phyloP scores from a whole-genome alignment of 164 flowering plant genomes.

The Tetracentron sinense region DNA sequence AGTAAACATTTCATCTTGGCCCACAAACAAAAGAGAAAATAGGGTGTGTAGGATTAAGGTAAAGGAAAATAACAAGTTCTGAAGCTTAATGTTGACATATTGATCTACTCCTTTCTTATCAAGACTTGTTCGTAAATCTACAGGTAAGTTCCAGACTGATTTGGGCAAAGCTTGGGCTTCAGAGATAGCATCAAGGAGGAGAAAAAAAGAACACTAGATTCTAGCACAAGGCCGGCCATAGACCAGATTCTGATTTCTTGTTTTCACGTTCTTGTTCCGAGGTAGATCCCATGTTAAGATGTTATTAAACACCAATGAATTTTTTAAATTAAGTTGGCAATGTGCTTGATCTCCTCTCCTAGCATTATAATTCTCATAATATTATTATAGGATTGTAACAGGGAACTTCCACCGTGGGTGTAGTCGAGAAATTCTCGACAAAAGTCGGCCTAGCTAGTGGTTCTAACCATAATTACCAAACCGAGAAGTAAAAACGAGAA shows the following conservation, averaged over 20 bases:
- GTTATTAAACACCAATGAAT: no score
- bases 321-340: background rate
- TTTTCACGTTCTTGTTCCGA: background rate
- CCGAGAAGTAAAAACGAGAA: no score
- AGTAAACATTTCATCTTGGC: background rate
- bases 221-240: no score
- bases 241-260: background rate
- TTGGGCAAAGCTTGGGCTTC: constrained; percentile 84
- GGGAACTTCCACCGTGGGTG: background rate
- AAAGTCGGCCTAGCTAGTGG: no score
- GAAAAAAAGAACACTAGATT: constrained; percentile 10
- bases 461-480: no score
- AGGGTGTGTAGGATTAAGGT: background rate
- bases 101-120: background rate
- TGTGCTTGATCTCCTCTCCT: background rate
- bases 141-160: constrained; percentile 91
- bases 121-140: background rate
- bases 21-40: background rate
- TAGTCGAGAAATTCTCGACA: no score
- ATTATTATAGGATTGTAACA: background rate
- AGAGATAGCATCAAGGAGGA: constrained; percentile 70
- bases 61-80: background rate
- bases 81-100: background rate
- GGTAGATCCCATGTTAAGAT: background rate
- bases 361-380: background rate